Evolutionary conservation across 1,139 yeast genomes (phyloP).

Genomic region (Geotrichum klebahnii): DNA sequence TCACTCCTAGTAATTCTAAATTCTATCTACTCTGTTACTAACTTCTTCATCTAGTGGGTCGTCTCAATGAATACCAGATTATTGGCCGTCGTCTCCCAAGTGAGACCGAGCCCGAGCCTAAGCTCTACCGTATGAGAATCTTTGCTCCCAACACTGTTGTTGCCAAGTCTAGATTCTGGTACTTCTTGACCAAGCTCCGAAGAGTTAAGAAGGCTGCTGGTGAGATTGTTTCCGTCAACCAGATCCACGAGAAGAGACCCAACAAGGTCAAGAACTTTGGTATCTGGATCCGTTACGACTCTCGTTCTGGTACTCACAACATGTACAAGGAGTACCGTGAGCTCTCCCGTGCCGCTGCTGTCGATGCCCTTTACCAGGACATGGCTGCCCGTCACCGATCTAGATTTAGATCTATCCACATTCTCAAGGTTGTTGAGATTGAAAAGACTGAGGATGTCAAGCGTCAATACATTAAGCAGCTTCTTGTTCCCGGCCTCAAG

Average conservation of each 20-base stretch:
- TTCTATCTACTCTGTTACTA: too few relatives aligned
- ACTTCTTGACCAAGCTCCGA: constrained; percentile 98
- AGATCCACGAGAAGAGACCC: constrained; percentile 92
- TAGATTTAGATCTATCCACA: constrained; percentile 98
- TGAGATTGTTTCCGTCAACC: constrained; percentile 93
- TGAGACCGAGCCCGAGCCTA: constrained; percentile 98
- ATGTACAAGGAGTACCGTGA: constrained; percentile 99
- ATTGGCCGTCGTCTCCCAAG: constrained; percentile 99
- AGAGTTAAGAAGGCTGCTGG: constrained; percentile 99
- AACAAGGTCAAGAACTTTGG: constrained; percentile 99
- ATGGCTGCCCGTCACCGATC: constrained; percentile 99
- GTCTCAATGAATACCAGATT: constrained; percentile 99
- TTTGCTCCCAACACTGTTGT: constrained; percentile 98
- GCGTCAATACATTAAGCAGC: constrained; percentile 99
- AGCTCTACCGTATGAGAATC: constrained; percentile 99
- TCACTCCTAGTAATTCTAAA: too few relatives aligned
- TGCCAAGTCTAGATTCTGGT: constrained; percentile 99
- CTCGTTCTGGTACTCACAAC: constrained; percentile 99
- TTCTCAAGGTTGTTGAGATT: constrained; percentile 91
- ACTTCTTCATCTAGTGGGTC: constrained; percentile 41
- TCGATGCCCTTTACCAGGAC: constrained; percentile 97
- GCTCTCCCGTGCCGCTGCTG: constrained; percentile 98
- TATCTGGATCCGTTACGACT: constrained; percentile 99
- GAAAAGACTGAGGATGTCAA: constrained; percentile 96
- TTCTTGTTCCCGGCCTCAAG: constrained; percentile 90